A percentile compares a stretch with the other conserved stretches of the same genome.
Conservation (phyloP, 768 basidiomycete genomes). For the Tulasnella sp. region DNA sequence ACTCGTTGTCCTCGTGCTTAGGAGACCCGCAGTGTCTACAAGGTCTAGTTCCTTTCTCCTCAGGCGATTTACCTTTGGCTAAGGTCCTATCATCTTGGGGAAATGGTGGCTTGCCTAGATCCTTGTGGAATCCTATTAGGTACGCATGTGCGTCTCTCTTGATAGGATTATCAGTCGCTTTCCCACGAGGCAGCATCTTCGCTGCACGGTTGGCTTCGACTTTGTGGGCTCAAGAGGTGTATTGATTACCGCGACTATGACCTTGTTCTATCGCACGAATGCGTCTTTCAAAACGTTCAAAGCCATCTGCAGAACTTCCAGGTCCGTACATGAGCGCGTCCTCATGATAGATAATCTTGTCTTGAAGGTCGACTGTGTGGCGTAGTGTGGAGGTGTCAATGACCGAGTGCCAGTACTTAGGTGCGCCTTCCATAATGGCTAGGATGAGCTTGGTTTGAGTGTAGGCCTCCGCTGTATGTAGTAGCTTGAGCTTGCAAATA, state of each 20-base stretch:
- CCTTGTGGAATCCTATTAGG: constrained; percentile 26
- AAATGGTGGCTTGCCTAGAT: constrained; percentile 31
- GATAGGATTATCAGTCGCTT: background rate
- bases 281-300: background rate
- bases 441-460: constrained; percentile 40
- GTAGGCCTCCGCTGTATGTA: constrained; percentile 16
- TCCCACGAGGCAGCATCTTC: no score
- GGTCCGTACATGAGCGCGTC: no score
- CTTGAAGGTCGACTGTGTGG: background rate
- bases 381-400: constrained; percentile 21
- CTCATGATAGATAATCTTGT: constrained; percentile 1
- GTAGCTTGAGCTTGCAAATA: no score
- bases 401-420: no score
- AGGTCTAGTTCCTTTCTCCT: constrained; percentile 36
- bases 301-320: background rate
- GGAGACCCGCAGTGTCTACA: constrained; percentile 41
- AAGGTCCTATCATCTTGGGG: constrained; percentile 36
- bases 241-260: background rate
- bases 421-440: constrained; percentile 40
- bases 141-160: background rate
- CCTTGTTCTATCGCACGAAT: background rate
- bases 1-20: constrained; percentile 31
- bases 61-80: constrained; percentile 32
- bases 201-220: background rate
- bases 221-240: background rate